phyloP scores from a whole-genome alignment of 2,329 filamentous ascomycete genomes.

The Claviceps paspali region DNA sequence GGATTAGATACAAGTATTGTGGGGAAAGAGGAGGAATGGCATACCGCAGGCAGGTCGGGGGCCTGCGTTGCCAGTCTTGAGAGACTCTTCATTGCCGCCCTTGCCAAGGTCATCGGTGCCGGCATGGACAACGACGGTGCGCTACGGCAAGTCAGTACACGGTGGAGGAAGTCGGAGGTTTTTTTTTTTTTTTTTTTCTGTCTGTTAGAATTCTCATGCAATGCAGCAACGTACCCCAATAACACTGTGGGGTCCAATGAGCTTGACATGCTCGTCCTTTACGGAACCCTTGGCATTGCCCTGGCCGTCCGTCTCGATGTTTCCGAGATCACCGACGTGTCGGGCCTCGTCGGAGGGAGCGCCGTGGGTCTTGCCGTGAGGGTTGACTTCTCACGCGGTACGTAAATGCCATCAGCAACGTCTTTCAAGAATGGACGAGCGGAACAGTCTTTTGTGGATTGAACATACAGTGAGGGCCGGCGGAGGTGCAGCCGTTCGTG shows the following conservation, averaged over 20 bases:
- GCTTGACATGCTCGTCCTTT: conserved; percentile 73
- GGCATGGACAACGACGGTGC: conserved; percentile 85
- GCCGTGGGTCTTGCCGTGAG: conserved; percentile 81
- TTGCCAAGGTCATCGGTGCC: conserved; percentile 95
- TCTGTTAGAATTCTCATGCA: background rate
- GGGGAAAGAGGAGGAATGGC: conserved; percentile 16
- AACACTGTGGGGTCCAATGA: conserved; percentile 90
- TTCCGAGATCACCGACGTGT: conserved; percentile 95
- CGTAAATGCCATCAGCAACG: background rate
- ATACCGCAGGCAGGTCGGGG: conserved; percentile 84
- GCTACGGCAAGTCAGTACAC: conserved; percentile 32
- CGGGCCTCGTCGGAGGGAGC: conserved; percentile 68
- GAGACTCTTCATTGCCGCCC: conserved; percentile 82
- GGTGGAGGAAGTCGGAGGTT: no score
- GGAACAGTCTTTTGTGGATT: conserved; percentile 6
- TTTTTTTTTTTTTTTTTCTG: no score
- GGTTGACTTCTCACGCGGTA: conserved; percentile 60
- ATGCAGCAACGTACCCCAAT: conserved; percentile 57
- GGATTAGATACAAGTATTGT: conserved; percentile 5
- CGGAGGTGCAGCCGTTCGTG: conserved; percentile 98
- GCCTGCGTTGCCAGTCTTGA: conserved; percentile 97
- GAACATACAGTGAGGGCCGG: conserved; percentile 84
- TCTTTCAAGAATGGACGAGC: background rate
- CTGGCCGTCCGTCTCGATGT: conserved; percentile 88
- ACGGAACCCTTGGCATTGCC: conserved; percentile 76